Evolutionary conservation across 495 filamentous ascomycete species (phyloP).

Genomic region (Daldinia grandis): DNA sequence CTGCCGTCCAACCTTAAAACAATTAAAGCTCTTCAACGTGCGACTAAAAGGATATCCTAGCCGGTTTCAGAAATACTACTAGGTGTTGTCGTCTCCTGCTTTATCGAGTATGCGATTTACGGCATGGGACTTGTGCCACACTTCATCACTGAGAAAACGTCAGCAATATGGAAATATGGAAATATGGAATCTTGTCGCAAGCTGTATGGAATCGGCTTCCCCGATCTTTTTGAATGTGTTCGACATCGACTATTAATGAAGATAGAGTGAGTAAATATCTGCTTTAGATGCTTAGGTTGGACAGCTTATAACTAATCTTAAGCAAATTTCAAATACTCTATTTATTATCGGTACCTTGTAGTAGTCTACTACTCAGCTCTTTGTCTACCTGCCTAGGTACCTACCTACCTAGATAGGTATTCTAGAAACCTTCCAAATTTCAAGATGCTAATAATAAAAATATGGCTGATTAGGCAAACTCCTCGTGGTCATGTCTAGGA

Average conservation of each 20-base stretch:
- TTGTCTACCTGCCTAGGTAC: neutral
- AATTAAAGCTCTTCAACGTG: constrained; percentile 22
- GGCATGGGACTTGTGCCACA: neutral
- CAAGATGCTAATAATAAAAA: constrained; percentile 2
- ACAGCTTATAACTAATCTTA: too few species aligned
- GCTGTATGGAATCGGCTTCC: neutral
- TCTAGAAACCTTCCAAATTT: neutral
- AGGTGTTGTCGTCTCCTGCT: constrained; percentile 6
- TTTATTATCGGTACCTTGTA: neutral
- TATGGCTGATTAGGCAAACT: neutral
- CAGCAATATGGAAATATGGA: neutral
- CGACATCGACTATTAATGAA: neutral
- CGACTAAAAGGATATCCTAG: constrained; percentile 19
- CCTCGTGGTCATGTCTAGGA: neutral
- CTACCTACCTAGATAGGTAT: neutral
- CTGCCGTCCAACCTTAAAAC: constrained; percentile 25
- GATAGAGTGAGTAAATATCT: neutral
- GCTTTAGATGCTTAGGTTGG: neutral
- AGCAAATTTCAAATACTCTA: too few species aligned
- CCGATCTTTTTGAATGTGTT: neutral
- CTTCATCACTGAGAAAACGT: neutral
- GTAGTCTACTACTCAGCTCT: neutral
- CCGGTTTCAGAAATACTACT: constrained; percentile 34
- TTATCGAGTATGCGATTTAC: constrained; percentile 6
- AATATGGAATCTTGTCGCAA: neutral